A percentile compares a stretch with the other conserved stretches of the same genome.
Conservation (phyloP, 306 rosid species). For the Prunus davidiana region DNA sequence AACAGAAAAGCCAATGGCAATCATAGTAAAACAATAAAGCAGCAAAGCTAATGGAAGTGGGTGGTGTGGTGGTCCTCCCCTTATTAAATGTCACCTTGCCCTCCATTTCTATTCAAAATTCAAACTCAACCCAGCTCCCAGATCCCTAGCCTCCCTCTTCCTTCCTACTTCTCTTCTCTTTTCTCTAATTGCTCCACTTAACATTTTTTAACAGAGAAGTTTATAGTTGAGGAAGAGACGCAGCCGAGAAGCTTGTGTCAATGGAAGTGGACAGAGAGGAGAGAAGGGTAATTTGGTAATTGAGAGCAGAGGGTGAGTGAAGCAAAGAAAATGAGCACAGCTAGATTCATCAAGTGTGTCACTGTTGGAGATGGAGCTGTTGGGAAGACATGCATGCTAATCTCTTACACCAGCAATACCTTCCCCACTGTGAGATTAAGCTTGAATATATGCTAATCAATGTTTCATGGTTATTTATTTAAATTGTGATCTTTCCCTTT, state of each 20-base stretch:
- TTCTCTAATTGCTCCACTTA: no score
- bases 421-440: constrained; percentile 64
- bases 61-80: constrained; percentile 38
- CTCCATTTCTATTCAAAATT: constrained; percentile 49
- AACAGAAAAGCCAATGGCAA: constrained; percentile 60
- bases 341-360: constrained; percentile 90
- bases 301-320: constrained; percentile 6
- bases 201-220: no score
- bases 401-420: constrained; percentile 85
- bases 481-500: no score
- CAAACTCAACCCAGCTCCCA: constrained; percentile 26
- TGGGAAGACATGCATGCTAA: constrained; percentile 93
- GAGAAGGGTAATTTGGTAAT: no score
- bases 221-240: neutral
- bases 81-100: constrained; percentile 53
- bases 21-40: constrained; percentile 30
- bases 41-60: constrained; percentile 45
- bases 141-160: no score
- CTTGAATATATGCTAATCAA: no score
- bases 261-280: constrained; percentile 32
- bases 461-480: no score
- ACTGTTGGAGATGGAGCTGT: constrained; percentile 97
- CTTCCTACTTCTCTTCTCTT: no score
- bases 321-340: constrained; percentile 60
- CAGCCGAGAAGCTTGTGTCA: constrained; percentile 1